Percentiles rank a stretch among this genome's conserved stretches.
Conservation (phyloP, 1,139 yeast species). For the Groenewaldozyma sp. region DNA sequence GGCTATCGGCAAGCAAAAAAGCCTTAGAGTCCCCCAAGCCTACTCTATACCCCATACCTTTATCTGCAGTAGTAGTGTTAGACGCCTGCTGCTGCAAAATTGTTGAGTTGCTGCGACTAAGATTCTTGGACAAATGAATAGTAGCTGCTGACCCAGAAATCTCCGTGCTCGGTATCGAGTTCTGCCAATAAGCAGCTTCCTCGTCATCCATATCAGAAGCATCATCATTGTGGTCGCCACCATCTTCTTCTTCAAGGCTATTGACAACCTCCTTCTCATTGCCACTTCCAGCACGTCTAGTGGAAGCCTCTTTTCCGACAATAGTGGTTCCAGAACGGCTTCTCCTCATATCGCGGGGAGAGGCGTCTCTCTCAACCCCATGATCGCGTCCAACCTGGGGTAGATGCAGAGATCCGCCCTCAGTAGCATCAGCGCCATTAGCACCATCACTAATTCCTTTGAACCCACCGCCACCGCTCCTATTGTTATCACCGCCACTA, state of each 20-base stretch:
- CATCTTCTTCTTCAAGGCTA: neutral
- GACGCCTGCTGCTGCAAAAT: neutral
- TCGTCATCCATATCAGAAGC: neutral
- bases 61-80: no score
- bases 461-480: neutral
- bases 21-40: neutral
- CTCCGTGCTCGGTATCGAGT: neutral
- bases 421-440: neutral
- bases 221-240: neutral
- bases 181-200: neutral
- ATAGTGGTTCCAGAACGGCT: no score
- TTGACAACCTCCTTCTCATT: neutral
- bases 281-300: no score
- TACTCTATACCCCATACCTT: neutral
- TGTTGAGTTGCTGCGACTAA: neutral
- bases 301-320: no score
- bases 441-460: neutral
- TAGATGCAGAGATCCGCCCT: no score
- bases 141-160: neutral
- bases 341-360: no score
- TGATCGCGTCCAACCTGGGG: no score
- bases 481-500: neutral
- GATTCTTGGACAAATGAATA: neutral
- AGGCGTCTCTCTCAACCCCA: no score
- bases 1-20: neutral